Evolutionary conservation across 495 filamentous ascomycete genomes (phyloP).

Genomic region (Aspergillus mulundensis): DNA sequence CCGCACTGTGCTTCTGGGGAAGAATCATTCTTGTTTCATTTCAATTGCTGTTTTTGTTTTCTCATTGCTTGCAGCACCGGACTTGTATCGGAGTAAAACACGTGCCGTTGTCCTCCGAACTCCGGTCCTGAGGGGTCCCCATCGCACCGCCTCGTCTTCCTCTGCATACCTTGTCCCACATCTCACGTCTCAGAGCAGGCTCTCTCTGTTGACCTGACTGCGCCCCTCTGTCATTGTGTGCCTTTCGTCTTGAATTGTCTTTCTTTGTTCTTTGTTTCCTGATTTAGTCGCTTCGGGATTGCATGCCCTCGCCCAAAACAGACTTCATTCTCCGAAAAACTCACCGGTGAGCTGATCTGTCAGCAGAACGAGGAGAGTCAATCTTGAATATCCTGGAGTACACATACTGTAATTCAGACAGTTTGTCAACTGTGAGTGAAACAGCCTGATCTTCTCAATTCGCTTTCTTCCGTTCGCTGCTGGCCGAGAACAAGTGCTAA

Average conservation of each 20-base stretch:
- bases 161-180: neutral
- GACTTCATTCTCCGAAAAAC: neutral
- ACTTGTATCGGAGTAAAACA: constrained; percentile 5
- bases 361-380: neutral
- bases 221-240: constrained; percentile 1
- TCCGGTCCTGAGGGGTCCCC: constrained; percentile 5
- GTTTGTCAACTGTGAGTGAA: neutral
- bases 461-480: neutral
- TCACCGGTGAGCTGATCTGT: neutral
- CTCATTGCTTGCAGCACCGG: neutral
- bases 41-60: neutral
- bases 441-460: neutral
- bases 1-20: constrained; percentile 4
- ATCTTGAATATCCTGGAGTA: neutral
- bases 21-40: neutral
- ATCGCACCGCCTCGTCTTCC: neutral
- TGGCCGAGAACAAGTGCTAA: neutral
- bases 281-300: neutral
- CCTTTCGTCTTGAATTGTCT: neutral
- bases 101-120: constrained; percentile 8
- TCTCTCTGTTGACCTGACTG: constrained; percentile 5
- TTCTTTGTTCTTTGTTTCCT: neutral
- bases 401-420: neutral
- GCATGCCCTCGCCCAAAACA: neutral
- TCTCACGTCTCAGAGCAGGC: constrained; percentile 5